Base-by-base conservation (phyloP, 257 asterid species). In the Fraxinus pennsylvanica region DNA sequence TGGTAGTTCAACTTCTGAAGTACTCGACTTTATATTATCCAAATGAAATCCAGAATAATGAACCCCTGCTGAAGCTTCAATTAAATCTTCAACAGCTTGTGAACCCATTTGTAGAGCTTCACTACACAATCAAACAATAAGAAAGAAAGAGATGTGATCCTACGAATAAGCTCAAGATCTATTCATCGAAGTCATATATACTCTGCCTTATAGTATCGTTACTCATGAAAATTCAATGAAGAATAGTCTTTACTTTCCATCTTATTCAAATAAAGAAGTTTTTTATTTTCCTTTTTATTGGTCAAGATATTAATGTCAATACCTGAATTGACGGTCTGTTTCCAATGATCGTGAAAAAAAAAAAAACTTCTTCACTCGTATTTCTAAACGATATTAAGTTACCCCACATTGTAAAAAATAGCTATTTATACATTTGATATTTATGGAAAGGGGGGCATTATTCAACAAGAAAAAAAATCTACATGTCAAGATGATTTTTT, bases 11-110 rank as follows among this genome's bases (percentile, higher is more conserved):
- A 85, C 75, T 68, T 33, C 89, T 41, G 84, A 71, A 79, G 80
- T 45, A 82, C 65, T 80, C 50, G 86, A 75, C 71, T 79, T 77
- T 38, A 83, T 74, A 68, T 75, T 87, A 76, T 86, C 86, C 84
- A 96, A 79, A 87, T 87, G 99, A 86, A 96, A 91, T 70, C 99
- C 98, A 45, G 99, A 90, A 82, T 87, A 92, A 89, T 93, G 99
- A 85, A 84, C 98, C 68, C 97, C 97, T 19, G 97, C 91, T 77
- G 93, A 93, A 80, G 97, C 93, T 85, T 90, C 96, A 70, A 93
- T 89, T 86, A 96, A 71, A 87, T 96, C 97, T 78, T 96, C 99
- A 78, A 91, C 96, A 68, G 94, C 87, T 84, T 87, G 86, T 74
- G 98, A 89, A 87, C 97, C 99, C 98, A 96, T 96, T 52, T 75